Conservation (phyloP, 2,329 filamentous ascomycete species). For the Aspergillus clavatus region DNA sequence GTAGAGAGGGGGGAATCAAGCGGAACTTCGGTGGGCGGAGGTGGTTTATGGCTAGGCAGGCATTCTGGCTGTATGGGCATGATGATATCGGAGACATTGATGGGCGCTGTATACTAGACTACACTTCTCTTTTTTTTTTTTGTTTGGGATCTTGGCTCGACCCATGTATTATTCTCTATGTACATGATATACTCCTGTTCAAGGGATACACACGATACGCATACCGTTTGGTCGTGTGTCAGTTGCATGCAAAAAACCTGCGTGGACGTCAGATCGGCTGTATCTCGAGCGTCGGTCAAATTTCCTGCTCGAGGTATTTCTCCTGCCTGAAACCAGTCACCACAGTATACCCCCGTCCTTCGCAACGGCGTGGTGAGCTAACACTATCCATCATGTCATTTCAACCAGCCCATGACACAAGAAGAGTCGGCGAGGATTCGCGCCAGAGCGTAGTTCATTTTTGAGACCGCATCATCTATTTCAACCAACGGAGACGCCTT, state of each 20-base stretch:
- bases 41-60: no score
- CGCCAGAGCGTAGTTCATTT: not conserved
- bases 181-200: conserved; percentile 11
- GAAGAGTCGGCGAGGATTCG: not conserved
- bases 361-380: not conserved
- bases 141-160: conserved; percentile 14
- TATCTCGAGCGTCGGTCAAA: not conserved
- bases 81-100: not conserved
- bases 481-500: conserved; percentile 60
- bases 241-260: not conserved
- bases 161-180: conserved; percentile 17
- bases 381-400: not conserved
- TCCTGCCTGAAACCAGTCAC: no score
- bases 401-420: not conserved
- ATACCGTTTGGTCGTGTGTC: not conserved
- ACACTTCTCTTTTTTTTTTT: conserved; percentile 15
- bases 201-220: conserved; percentile 1
- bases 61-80: not conserved
- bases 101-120: conserved; percentile 6
- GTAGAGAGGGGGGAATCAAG: no score
- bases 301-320: not conserved
- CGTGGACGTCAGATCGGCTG: not conserved
- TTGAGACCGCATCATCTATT: not conserved
- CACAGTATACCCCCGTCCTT: not conserved
- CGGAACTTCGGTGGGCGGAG: no score